Evolutionary conservation across 2,329 filamentous ascomycete species (phyloP), one percentile per base, ranked within the genome.

Genomic region (Nemania abortiva): DNA sequence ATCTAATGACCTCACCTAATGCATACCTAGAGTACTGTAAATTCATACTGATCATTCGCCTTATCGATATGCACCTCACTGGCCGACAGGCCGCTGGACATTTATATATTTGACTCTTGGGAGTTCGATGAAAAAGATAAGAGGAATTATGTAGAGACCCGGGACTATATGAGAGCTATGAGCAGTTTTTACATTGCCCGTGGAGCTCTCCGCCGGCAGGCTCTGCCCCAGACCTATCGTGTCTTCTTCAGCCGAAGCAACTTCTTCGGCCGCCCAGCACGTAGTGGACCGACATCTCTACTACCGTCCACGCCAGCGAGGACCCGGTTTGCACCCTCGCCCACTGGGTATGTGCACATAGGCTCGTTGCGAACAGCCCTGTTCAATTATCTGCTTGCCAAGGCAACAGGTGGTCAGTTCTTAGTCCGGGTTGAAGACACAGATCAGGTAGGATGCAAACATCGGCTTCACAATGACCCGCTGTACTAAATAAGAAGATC

Each of bases 381-480:
- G n/a, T 98, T 94, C 84, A 98, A 97, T 77, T 98, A 95, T 74
- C 84, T 99, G 4, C 86, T 97, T n/a, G 95, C 96, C 0, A 92
- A 91, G 76, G 89, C 91, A 2, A 97, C 96, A 0, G 91, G 92
- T 4, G 96, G 96, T 6, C 92, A 97, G 79, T 99, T 99, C 76
- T 82, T 99, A 11, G 83, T 99, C 58, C 90, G 96, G 10, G 90
- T 99, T 71, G 96, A 99, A 83, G 96, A 99, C 79, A 99, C 96
- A 4, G 96, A 98, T 81, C 92, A 93, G 86, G 92, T 94, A 81
- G 73, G 85, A 63, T 18, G 24, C 27, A 6, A 53, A 34, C 5
- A 24, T n/a, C 2, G 11, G 27, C 24, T 50, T 18, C 4, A 49
- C 4, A 45, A 29, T 31, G 24, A 20, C 11, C 13, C 42, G 29